phyloP scores from a whole-genome alignment of 2,329 filamentous ascomycete genomes.

The Lecanicillium sp. region DNA sequence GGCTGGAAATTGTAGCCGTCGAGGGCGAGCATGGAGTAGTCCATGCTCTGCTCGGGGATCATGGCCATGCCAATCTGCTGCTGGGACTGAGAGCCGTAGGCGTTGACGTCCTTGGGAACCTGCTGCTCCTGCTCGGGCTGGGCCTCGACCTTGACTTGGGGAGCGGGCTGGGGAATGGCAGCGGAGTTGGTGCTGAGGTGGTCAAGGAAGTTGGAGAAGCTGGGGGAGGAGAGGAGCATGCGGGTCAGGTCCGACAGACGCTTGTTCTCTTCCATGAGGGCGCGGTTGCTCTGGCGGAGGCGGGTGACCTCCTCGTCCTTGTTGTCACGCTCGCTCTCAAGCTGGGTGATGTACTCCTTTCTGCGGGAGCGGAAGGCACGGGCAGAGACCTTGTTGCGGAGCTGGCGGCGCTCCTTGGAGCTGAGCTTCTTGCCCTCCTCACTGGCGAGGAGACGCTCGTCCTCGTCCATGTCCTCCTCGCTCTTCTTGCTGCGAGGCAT shows the following conservation, averaged over 20 bases:
- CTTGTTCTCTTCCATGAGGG: slow-evolving; percentile 78
- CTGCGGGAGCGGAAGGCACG: slow-evolving; percentile 95
- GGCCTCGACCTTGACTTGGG: slow-evolving; percentile 32
- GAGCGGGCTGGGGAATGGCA: slow-evolving; percentile 32
- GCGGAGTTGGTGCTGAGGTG: slow-evolving; percentile 58
- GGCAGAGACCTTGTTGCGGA: slow-evolving; percentile 98
- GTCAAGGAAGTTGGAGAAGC: slow-evolving; percentile 77
- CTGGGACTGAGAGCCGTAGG: slow-evolving; percentile 50
- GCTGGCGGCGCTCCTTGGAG: slow-evolving; percentile 91
- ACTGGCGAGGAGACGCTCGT: slow-evolving; percentile 87
- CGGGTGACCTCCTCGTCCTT: slow-evolving; percentile 81
- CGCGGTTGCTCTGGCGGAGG: slow-evolving; percentile 72
- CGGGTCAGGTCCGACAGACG: slow-evolving; percentile 72
- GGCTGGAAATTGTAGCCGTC: slow-evolving; percentile 59
- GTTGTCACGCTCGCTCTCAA: slow-evolving; percentile 79
- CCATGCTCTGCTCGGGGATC: slow-evolving; percentile 72
- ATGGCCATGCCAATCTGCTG: slow-evolving; percentile 75
- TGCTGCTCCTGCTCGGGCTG: slow-evolving; percentile 41
- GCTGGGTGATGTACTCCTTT: slow-evolving; percentile 97
- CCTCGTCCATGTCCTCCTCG: slow-evolving; percentile 98
- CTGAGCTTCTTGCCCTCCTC: slow-evolving; percentile 99
- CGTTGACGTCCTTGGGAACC: slow-evolving; percentile 60
- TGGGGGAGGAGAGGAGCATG: slow-evolving; percentile 72
- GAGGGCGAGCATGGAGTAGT: slow-evolving; percentile 66
- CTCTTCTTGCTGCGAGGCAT: slow-evolving; percentile 79